Conservation (phyloP, 768 basidiomycete species). For the Cyathus striatus region DNA sequence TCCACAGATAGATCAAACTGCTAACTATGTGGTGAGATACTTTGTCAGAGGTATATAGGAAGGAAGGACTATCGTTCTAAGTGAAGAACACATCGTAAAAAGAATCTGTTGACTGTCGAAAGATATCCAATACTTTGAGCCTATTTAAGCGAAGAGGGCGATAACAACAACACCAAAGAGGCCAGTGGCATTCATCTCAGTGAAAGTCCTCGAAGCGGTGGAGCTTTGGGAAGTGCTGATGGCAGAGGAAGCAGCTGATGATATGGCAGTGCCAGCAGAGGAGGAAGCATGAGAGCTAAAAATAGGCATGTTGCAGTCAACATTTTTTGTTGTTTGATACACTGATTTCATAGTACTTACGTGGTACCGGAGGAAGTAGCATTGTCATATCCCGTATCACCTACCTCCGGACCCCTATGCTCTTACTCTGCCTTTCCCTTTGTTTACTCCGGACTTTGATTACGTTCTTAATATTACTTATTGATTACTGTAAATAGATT, state of each 20-base stretch:
- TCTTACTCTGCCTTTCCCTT: no score
- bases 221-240: conserved; percentile 8
- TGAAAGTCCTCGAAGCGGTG: conserved; percentile 23
- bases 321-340: no score
- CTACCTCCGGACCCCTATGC: no score
- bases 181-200: conserved; percentile 34
- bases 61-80: conserved; percentile 6
- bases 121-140: not conserved
- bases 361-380: conserved; percentile 5
- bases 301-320: no score
- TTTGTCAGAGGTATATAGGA: not conserved
- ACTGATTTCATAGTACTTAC: no score
- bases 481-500: no score
- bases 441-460: no score
- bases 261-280: no score
- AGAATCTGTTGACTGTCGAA: conserved; percentile 6
- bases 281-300: no score
- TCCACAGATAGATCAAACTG: no score
- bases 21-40: not conserved
- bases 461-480: no score
- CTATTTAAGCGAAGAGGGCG: conserved; percentile 35
- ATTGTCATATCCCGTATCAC: no score
- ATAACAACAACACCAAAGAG: conserved; percentile 36
- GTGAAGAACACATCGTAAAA: conserved; percentile 7
- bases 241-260: not conserved